These are phyloP conservation scores for Phytophthora macrochlamydospora DNA, from an alignment of 352 stramenopile genomes.

Conservation along the genomic window DNA sequence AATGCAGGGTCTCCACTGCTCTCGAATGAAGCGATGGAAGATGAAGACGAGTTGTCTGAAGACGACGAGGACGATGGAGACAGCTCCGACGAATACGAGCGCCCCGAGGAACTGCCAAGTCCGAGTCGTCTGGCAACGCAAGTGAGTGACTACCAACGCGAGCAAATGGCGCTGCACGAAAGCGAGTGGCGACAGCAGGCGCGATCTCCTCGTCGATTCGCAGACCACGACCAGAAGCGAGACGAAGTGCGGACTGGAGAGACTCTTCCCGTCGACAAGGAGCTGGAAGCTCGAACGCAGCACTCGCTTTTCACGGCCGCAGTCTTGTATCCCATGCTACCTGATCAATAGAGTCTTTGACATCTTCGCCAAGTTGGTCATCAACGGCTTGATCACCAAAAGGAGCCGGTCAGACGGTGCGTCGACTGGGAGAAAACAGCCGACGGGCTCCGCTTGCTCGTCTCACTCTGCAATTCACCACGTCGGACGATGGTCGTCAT, in stretches of 20 bases:
- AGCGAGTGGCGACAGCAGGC: constrained; percentile 3
- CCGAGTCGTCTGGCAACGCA: constrained; percentile 23
- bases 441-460: not conserved
- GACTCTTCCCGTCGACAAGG: constrained; percentile 19
- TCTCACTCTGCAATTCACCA: constrained; percentile 14
- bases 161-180: constrained; percentile 16
- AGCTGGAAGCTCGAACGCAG: constrained; percentile 31
- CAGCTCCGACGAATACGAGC: constrained; percentile 10
- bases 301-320: constrained; percentile 54
- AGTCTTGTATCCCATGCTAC: constrained; percentile 66
- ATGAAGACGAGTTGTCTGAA: constrained; percentile 8
- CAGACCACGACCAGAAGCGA: constrained; percentile 34
- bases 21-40: constrained; percentile 20
- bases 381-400: no score
- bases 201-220: constrained; percentile 3
- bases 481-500: constrained; percentile 9
- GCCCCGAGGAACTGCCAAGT: not conserved
- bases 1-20: constrained; percentile 21
- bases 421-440: constrained; percentile 17
- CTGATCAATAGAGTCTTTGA: constrained; percentile 28
- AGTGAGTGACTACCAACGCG: constrained; percentile 28
- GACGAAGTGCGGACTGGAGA: constrained; percentile 32
- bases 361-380: not conserved
- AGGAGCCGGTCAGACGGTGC: constrained; percentile 1
- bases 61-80: constrained; percentile 24